Evolutionary conservation across 2,329 filamentous ascomycete species (phyloP).

Genomic region (Colletotrichum sansevieriae): DNA sequence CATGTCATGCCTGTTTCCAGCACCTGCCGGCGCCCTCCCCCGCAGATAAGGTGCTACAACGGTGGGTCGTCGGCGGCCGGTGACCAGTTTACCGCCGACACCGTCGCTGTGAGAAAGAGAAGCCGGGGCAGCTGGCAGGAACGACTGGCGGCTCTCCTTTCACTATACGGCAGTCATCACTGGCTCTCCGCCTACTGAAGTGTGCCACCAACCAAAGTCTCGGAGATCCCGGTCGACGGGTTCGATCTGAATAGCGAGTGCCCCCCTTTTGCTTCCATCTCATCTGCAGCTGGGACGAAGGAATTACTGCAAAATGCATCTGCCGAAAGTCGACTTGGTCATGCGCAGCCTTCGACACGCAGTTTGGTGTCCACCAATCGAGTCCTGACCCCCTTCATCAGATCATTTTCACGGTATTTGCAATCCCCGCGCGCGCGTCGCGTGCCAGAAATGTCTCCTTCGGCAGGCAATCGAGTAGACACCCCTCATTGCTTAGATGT

Average conservation of each 20-base stretch:
- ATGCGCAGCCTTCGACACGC: constrained; percentile 3
- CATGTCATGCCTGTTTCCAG: constrained; percentile 34
- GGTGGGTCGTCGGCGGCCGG: constrained; percentile 14
- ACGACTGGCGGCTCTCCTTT: not conserved
- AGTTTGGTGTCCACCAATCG: constrained; percentile 10
- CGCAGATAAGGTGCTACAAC: constrained; percentile 31
- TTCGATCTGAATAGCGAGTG: constrained; percentile 10
- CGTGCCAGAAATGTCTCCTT: constrained; percentile 2
- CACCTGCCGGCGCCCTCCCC: constrained; percentile 14
- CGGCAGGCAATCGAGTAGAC: constrained; percentile 18
- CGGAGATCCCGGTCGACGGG: constrained; percentile 3
- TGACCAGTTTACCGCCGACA: not conserved
- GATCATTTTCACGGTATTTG: not conserved
- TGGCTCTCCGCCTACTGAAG: not conserved
- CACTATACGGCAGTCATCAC: not conserved
- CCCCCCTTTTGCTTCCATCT: not conserved
- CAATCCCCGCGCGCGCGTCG: constrained; percentile 2
- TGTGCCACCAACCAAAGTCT: constrained; percentile 2
- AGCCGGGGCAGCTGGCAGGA: not conserved
- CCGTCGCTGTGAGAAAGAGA: not conserved
- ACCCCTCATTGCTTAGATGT: constrained; percentile 10
- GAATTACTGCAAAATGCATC: constrained; percentile 26
- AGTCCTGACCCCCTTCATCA: constrained; percentile 21
- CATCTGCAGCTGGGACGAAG: not conserved
- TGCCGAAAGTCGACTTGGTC: constrained; percentile 34